Conservation (phyloP, 352 stramenopile genomes). For the Phytophthora kernoviae region DNA sequence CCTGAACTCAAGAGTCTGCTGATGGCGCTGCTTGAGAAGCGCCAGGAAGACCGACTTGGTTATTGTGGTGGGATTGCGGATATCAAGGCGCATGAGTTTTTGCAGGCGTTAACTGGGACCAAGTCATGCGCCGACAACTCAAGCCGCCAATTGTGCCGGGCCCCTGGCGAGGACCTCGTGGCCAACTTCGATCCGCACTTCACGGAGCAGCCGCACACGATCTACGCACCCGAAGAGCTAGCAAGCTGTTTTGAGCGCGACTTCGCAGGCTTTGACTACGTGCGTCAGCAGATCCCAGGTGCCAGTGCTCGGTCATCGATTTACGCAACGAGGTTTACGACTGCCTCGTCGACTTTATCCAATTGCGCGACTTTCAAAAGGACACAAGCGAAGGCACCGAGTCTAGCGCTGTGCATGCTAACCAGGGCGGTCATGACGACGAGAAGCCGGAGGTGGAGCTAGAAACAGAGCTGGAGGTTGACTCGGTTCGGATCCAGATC, state of each 20-base stretch:
- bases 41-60: slow-evolving; percentile 79
- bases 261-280: slow-evolving; percentile 87
- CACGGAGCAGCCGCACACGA: slow-evolving; percentile 81
- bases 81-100: slow-evolving; percentile 84
- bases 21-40: slow-evolving; percentile 76
- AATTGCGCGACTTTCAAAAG: slow-evolving; percentile 31
- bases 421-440: slow-evolving; percentile 35
- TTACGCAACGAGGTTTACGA: slow-evolving; percentile 8
- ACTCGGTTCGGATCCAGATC: slow-evolving; percentile 61
- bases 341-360: slow-evolving; percentile 16
- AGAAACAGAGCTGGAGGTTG: slow-evolving; percentile 38
- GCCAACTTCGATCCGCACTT: slow-evolving; percentile 90
- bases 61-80: slow-evolving; percentile 61
- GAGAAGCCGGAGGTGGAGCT: slow-evolving; percentile 66
- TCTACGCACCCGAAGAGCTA: slow-evolving; percentile 77
- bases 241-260: slow-evolving; percentile 72
- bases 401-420: slow-evolving; percentile 37
- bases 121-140: slow-evolving; percentile 67
- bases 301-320: slow-evolving; percentile 9
- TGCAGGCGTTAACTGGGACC: slow-evolving; percentile 74
- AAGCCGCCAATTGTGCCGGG: slow-evolving; percentile 64
- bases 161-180: slow-evolving; percentile 70
- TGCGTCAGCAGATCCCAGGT: slow-evolving; percentile 36
- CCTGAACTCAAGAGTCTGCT: slow-evolving; percentile 78
- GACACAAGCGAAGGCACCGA: slow-evolving; percentile 40